Evolutionary conservation across 1,284 basidiomycete species (phyloP).

Genomic region (Cystobasidium slooffiae): DNA sequence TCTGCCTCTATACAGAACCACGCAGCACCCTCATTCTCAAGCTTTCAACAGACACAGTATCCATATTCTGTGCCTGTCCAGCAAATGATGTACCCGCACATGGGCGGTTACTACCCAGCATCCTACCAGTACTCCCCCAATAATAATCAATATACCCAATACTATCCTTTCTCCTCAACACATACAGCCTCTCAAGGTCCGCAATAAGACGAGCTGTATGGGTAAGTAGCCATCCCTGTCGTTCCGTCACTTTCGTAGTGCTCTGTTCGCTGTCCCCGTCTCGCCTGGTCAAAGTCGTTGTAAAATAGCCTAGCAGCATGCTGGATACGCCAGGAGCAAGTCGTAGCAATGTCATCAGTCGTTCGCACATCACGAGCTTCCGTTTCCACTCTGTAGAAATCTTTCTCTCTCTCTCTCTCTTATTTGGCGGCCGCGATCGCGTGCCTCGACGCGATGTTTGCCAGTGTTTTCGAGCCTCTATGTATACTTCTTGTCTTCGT

Average conservation of each 20-base stretch:
- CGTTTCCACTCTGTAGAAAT: too few relatives aligned
- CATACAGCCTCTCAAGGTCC: background rate
- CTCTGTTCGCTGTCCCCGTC: too few relatives aligned
- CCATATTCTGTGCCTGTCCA: background rate
- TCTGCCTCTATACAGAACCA: background rate
- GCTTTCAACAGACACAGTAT: background rate
- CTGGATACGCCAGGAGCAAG: too few relatives aligned
- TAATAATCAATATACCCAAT: background rate
- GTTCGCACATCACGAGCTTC: too few relatives aligned
- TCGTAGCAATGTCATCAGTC: too few relatives aligned
- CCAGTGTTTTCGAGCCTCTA: background rate
- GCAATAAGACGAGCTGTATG: too few relatives aligned
- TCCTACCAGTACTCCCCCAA: background rate
- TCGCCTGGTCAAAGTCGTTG: too few relatives aligned
- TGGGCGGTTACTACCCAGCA: background rate
- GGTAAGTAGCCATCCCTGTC: too few relatives aligned
- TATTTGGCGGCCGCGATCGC: background rate
- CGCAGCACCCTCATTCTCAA: too few relatives aligned
- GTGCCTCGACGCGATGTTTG: conserved; percentile 1
- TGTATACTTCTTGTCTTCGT: background rate
- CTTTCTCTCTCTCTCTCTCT: background rate
- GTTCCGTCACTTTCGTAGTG: too few relatives aligned
- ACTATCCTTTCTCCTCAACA: background rate
- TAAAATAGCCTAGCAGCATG: too few relatives aligned
- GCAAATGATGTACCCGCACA: background rate